These are phyloP conservation scores for Paracorniculantispora psalliotae DNA, from an alignment of 2,329 filamentous ascomycete species.

Conservation along the genomic window DNA sequence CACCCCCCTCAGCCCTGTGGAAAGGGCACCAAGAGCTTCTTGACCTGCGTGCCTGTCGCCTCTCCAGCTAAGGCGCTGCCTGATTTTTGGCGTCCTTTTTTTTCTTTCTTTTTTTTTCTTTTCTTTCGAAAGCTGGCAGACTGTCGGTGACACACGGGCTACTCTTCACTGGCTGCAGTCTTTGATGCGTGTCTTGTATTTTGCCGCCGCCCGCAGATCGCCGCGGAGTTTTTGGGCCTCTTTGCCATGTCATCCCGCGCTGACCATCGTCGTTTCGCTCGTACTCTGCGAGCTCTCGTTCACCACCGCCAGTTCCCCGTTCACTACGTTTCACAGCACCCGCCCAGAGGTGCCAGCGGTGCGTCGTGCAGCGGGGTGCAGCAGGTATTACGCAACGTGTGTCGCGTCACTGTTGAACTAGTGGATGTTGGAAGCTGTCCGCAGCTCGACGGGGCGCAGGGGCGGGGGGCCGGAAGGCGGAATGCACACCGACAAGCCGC, in stretches of 20 bases:
- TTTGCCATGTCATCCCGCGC: not conserved
- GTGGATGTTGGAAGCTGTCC: not conserved
- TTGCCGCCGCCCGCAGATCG: too few relatives aligned
- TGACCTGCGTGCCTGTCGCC: not conserved
- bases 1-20: constrained; percentile 12
- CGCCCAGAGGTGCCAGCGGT: not conserved
- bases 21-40: not conserved
- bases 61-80: constrained; percentile 7
- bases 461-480: not conserved
- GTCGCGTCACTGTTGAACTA: not conserved
- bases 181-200: too few relatives aligned
- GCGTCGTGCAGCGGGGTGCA: not conserved
- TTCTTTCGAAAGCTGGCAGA: not conserved
- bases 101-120: too few relatives aligned
- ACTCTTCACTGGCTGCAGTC: not conserved
- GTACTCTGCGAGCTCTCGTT: not conserved
- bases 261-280: not conserved
- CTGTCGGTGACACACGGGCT: not conserved
- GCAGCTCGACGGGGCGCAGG: not conserved
- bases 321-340: not conserved
- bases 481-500: constrained; percentile 6
- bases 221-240: too few relatives aligned
- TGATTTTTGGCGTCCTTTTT: constrained; percentile 6
- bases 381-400: constrained; percentile 1
- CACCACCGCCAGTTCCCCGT: not conserved